A percentile compares a stretch with the other conserved stretches of the same genome.
These are phyloP conservation scores for Kwoniella dendrophila DNA, from an alignment of 768 basidiomycete genomes.

Conservation along the genomic window DNA sequence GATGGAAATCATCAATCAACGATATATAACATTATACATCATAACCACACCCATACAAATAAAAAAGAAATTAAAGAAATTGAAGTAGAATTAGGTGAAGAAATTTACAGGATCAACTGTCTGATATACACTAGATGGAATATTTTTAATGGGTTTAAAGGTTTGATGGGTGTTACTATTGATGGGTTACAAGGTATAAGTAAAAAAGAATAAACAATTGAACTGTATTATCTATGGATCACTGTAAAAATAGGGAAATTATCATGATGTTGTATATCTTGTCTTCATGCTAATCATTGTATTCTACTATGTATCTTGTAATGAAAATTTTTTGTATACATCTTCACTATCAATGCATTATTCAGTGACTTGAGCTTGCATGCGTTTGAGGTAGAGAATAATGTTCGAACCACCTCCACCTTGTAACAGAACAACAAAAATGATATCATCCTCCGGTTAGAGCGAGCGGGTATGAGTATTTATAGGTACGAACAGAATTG, in stretches of 20 bases:
- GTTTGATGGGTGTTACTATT: not conserved
- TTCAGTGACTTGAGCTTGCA: not conserved
- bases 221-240: no score
- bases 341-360: no score
- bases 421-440: not conserved
- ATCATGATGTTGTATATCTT: not conserved
- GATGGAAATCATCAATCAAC: not conserved
- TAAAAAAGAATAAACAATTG: not conserved
- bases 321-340: not conserved
- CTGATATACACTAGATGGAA: constrained; percentile 7
- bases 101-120: constrained; percentile 18
- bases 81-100: constrained; percentile 14
- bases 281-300: not conserved
- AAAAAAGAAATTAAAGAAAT: not conserved
- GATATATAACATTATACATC: constrained; percentile 12
- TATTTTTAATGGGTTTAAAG: not conserved
- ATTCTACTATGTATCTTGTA: not conserved
- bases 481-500: no score
- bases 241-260: no score
- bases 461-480: no score
- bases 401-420: no score
- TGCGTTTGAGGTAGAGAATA: not conserved
- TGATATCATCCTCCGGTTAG: not conserved
- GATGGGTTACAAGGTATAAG: not conserved
- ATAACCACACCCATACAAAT: not conserved